Base-by-base conservation (phyloP, 129 eudicot species). In the Heracleum sosnowskyi region DNA sequence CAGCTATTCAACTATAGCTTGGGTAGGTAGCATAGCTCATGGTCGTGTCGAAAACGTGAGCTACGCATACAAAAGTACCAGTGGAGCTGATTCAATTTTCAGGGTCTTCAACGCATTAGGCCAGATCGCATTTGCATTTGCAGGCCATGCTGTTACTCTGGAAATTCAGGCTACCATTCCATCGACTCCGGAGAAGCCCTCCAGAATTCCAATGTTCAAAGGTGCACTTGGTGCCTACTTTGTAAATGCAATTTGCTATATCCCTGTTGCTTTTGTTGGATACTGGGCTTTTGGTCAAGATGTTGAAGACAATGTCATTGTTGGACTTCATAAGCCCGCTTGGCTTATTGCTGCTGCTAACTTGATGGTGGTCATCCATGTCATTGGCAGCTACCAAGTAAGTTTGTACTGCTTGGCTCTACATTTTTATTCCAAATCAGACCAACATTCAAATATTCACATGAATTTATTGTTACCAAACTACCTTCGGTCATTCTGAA, bases 81-180 rank as follows among this genome's bases (percentile, higher is more conserved):
- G 96, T 31, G 80, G 82, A 2, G 87, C 89, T 0, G 98, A 95
- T 57, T 76, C 78, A 11, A 73, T 87, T 76, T 91, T 95, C 41
- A 83, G 97, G 55, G 85, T 95, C 13, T 91, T 95, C 79, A 95
- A 90, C 20, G 97, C 98, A 15, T 57, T 95, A 76, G 98, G 98
- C 18, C 93, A 91, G 80, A 88, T 95, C 40, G 84, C 97, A 15
- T 88, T 88, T 77, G 98, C 98, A 11, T 95, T 88, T 68, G 97
- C 98, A 0, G 98, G 98, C 10, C 98, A 95, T 70, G 96, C 97
- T 4, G 96, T 95, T 68, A 89, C 86, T 3, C 89, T 95, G 4
- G 98, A 95, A 77, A 95, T 95, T 78, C 98, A 95, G 83, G 97
- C 98, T 51, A 95, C 96, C 1, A 90, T 95, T 15, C 98, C 98